A percentile compares a stretch with the other conserved stretches of the same genome.
Evolutionary conservation across 2,329 filamentous ascomycete species (phyloP).

Genomic region (Cercospora brassicicola): DNA sequence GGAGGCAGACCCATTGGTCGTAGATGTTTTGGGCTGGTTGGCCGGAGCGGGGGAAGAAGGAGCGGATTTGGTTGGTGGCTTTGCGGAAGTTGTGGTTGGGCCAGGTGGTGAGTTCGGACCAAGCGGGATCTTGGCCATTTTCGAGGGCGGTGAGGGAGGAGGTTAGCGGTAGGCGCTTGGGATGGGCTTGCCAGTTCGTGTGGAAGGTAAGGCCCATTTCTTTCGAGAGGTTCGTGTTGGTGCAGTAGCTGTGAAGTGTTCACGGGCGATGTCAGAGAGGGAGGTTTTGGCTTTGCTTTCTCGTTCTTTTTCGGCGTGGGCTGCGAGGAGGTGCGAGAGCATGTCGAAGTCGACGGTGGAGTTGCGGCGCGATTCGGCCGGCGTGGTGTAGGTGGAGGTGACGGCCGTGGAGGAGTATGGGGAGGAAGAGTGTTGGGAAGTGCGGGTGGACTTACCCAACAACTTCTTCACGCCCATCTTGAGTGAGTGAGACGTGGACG

Average conservation of each 20-base stretch:
- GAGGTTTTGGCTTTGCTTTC: not conserved
- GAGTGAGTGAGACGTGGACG: constrained; percentile 62
- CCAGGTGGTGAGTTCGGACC: constrained; percentile 47
- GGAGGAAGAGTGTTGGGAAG: constrained; percentile 11
- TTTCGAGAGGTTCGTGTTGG: constrained; percentile 60
- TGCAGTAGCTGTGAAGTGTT: constrained; percentile 55
- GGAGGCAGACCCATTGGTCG: constrained; percentile 68
- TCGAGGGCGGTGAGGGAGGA: constrained; percentile 45
- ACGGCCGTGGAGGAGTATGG: constrained; percentile 11
- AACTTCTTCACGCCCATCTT: constrained; percentile 57
- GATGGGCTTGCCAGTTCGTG: constrained; percentile 56
- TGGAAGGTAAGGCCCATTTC: constrained; percentile 60
- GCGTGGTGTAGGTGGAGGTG: constrained; percentile 13
- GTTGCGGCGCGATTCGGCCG: constrained; percentile 10
- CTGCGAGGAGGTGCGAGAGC: constrained; percentile 12
- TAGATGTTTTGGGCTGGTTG: constrained; percentile 46
- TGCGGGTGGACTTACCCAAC: constrained; percentile 46
- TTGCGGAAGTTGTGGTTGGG: constrained; percentile 51
- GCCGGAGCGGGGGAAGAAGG: constrained; percentile 54
- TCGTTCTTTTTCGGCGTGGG: not conserved
- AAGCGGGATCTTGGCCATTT: constrained; percentile 49
- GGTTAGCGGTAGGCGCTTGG: constrained; percentile 40
- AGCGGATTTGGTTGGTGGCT: constrained; percentile 53
- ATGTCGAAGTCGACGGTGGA: constrained; percentile 21
- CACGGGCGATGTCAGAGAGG: not conserved